Evolutionary conservation across 139 green algal genomes (phyloP).

Genomic region (Picochlorum sp.): DNA sequence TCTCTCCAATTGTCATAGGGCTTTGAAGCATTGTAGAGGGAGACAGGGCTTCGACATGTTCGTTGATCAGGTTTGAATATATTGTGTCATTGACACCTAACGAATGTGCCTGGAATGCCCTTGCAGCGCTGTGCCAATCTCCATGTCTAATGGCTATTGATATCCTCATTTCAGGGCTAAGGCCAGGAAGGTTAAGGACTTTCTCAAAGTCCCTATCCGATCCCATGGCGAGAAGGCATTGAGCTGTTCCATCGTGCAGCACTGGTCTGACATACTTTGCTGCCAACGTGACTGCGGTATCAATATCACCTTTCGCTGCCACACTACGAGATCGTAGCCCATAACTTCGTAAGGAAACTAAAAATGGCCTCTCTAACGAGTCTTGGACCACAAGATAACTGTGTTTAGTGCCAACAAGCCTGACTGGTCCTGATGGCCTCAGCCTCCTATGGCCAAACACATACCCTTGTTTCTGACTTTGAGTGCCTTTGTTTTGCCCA

Average conservation of each 20-base stretch:
- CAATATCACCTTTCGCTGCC: slow-evolving; percentile 31
- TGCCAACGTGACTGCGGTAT: slow-evolving; percentile 23
- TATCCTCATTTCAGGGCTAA: slow-evolving; percentile 31
- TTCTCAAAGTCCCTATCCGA: slow-evolving; percentile 19
- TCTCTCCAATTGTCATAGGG: background rate
- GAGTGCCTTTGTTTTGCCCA: slow-evolving; percentile 11
- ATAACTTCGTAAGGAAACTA: slow-evolving; percentile 37
- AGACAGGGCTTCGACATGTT: background rate
- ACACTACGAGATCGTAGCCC: slow-evolving; percentile 36
- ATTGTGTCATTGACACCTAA: slow-evolving; percentile 23
- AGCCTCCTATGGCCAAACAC: slow-evolving; percentile 21
- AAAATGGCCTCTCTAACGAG: slow-evolving; percentile 33
- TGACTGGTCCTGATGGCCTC: slow-evolving; percentile 23
- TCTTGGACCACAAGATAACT: slow-evolving; percentile 33
- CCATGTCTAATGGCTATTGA: slow-evolving; percentile 23
- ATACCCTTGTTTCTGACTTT: background rate
- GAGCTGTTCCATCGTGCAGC: slow-evolving; percentile 40
- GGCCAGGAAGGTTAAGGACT: slow-evolving; percentile 31
- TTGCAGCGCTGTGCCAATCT: slow-evolving; percentile 24
- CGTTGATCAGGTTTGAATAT: background rate
- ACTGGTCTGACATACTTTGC: slow-evolving; percentile 23
- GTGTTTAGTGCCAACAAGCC: slow-evolving; percentile 21
- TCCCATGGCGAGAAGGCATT: slow-evolving; percentile 39
- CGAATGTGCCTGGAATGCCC: slow-evolving; percentile 27
- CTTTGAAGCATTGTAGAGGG: background rate